A percentile compares a stretch with the other conserved stretches of the same genome.
phyloP scores from a whole-genome alignment of 257 asterid species.

The Eucommia ulmoides region DNA sequence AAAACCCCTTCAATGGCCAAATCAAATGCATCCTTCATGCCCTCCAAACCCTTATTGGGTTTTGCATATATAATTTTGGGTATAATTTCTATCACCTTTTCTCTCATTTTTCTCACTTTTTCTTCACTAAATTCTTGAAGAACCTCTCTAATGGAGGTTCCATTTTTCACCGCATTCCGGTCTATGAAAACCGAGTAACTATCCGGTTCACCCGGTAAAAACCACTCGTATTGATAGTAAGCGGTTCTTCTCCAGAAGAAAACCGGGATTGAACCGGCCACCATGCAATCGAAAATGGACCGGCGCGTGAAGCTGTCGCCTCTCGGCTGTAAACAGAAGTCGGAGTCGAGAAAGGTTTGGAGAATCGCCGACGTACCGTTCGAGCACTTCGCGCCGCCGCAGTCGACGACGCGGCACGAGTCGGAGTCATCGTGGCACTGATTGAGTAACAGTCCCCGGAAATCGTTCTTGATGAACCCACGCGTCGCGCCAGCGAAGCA shows the following conservation, averaged over 20 bases:
- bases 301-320: constrained; percentile 80
- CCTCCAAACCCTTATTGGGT: constrained; percentile 36
- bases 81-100: constrained; percentile 42
- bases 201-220: constrained; percentile 48
- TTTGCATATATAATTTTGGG: constrained; percentile 49
- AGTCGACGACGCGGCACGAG: constrained; percentile 58
- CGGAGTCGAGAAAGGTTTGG: constrained; percentile 55
- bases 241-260: constrained; percentile 79
- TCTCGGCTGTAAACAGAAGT: constrained; percentile 80
- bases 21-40: constrained; percentile 68
- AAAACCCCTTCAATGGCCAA: constrained; percentile 59
- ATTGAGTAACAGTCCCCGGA: constrained; percentile 37
- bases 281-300: constrained; percentile 78
- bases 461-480: constrained; percentile 41
- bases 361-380: constrained; percentile 50
- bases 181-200: constrained; percentile 71
- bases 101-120: constrained; percentile 43
- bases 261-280: constrained; percentile 88
- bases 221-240: constrained; percentile 68
- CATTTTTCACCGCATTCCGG: constrained; percentile 51
- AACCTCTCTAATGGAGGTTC: constrained; percentile 32
- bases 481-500: constrained; percentile 76
- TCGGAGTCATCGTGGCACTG: constrained; percentile 44
- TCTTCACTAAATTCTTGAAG: constrained; percentile 31
- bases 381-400: constrained; percentile 48